These are phyloP conservation scores for Psidium friedrichsthalianum DNA, from an alignment of 345 rosid genomes.

Conservation along the genomic window DNA sequence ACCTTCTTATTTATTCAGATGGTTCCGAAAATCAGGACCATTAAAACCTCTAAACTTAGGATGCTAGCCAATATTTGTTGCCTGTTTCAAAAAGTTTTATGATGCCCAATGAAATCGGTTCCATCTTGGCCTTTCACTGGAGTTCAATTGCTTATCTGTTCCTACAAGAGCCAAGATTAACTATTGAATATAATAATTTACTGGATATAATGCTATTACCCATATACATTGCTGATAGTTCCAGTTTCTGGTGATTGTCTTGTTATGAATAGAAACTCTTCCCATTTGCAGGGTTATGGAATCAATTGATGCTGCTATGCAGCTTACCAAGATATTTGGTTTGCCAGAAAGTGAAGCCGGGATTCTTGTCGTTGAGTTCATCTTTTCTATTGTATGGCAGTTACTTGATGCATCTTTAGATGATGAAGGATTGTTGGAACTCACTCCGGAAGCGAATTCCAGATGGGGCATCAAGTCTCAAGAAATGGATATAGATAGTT, in stretches of 20 bases:
- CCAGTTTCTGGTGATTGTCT: background rate
- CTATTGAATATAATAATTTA: background rate
- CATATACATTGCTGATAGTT: background rate
- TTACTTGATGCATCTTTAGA: slow-evolving; percentile 78
- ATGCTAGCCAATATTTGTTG: background rate
- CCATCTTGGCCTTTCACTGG: background rate
- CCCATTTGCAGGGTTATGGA: slow-evolving; percentile 53
- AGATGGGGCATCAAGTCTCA: slow-evolving; percentile 41
- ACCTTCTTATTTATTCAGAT: background rate
- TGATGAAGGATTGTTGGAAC: slow-evolving; percentile 79
- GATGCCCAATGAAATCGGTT: background rate
- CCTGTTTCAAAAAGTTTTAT: background rate
- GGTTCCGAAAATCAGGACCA: background rate
- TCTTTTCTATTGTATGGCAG: slow-evolving; percentile 66
- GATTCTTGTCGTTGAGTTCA: slow-evolving; percentile 45
- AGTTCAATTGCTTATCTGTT: background rate
- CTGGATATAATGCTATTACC: background rate
- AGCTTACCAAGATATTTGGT: slow-evolving; percentile 53
- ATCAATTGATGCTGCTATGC: slow-evolving; percentile 59
- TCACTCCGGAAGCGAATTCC: slow-evolving; percentile 44
- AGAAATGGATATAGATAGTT: slow-evolving; percentile 67
- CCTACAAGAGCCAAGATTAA: background rate
- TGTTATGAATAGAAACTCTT: background rate
- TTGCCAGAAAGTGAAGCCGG: slow-evolving; percentile 56
- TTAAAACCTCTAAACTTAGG: background rate